Evolutionary conservation across 2,329 filamentous ascomycete genomes (phyloP).

Genomic region (Sclerotinia spermophila): DNA sequence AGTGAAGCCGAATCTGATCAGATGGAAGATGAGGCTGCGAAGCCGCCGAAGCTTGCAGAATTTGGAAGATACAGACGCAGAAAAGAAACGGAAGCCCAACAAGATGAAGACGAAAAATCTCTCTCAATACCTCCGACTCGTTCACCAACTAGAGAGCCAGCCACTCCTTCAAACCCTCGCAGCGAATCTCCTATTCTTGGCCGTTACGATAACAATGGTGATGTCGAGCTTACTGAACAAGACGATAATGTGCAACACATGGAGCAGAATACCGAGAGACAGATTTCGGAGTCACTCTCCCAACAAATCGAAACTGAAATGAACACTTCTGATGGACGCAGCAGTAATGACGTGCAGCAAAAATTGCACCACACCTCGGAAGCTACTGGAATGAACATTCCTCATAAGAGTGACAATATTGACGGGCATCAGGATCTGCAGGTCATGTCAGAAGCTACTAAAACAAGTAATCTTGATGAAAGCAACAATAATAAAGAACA

Average conservation of each 20-base stretch:
- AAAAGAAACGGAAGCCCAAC: background rate
- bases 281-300: constrained; percentile 1
- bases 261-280: background rate
- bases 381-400: background rate
- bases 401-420: background rate
- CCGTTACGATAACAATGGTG: constrained; percentile 4
- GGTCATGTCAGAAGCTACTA: background rate
- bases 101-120: background rate
- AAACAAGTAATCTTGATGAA: background rate
- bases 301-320: background rate
- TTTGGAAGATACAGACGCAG: background rate
- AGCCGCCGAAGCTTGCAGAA: background rate
- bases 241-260: background rate
- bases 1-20: background rate
- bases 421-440: background rate
- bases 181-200: constrained; percentile 18
- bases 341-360: background rate
- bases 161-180: background rate
- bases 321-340: background rate
- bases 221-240: background rate
- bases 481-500: background rate
- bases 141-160: background rate
- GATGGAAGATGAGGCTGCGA: background rate
- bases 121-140: background rate
- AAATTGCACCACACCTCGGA: background rate